Base-by-base conservation (phyloP, 257 asterid genomes). In the Nicotiana benthamiana region DNA sequence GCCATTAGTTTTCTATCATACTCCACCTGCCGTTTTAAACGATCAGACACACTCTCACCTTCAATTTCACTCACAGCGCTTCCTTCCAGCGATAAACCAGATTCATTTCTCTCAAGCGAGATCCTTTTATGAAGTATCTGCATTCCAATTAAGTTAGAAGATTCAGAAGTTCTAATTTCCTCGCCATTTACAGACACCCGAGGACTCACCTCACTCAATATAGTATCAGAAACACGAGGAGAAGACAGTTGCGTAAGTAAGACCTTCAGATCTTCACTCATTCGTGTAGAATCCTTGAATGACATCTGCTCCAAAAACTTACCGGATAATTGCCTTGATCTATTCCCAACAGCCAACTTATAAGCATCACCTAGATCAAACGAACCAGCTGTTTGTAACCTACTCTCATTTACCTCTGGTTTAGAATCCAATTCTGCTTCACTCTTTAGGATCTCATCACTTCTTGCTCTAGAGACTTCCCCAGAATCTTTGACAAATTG, bases 311-410 rank as follows among this genome's bases (percentile, higher is more conserved):
- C 95, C 78, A 91, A 86, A 86, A 92, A 81, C 87, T 89, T 93
- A 24, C 97, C 97, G 0, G 98, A 91, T 75, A 93, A 76, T 79
- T 92, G 98, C 63, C 95, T 86, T 40, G 92, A 91, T 83, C 90
- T 88, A 75, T 83, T 83, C 59, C 94, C 89, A 65, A 93, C 64
- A 59, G 97, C 98, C 82, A 91, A 81, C 82, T 81, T 94, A 84
- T 94, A 94, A 75, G 97, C 97, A 83, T 93, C 98, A 13, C 91
- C 92, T 57, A 94, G 93, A 57, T 94, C 96, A 75, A 94, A 83
- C 30, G 91, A 72, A 59, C 84, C 88, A 20, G 88, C 36, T 61
- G 36, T 60, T 77, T 84, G 94, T 43, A 79, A 72, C 77, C 84
- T 80, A 72, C 66, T 82, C 61, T 86, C 92, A 28, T 74, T 59